These are phyloP conservation scores for Vigna hirtella DNA, from an alignment of 306 rosid genomes.

Conservation along the genomic window DNA sequence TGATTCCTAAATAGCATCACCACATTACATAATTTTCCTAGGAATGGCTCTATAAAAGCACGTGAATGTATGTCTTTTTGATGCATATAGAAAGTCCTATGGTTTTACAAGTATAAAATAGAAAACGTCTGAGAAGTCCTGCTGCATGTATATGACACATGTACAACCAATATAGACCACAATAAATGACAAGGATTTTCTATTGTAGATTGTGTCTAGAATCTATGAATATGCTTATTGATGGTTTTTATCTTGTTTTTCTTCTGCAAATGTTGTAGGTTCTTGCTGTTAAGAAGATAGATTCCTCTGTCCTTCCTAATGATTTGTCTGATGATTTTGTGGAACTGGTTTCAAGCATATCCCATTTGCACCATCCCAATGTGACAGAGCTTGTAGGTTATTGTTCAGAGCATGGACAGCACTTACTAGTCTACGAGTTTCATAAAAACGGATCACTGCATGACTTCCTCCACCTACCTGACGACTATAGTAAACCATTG, in stretches of 20 bases:
- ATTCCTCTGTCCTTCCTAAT: conserved; percentile 73
- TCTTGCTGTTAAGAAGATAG: conserved; percentile 94
- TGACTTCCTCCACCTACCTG: conserved; percentile 88
- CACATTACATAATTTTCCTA: conserved; percentile 1
- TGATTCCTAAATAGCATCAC: conserved; percentile 17
- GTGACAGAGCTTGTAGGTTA: conserved; percentile 93
- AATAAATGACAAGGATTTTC: conserved; percentile 10
- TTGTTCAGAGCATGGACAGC: conserved; percentile 96
- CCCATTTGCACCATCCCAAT: conserved; percentile 86
- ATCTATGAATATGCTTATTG: conserved; percentile 18
- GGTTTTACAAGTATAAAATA: not conserved
- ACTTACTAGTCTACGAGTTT: conserved; percentile 85
- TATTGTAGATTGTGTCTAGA: conserved; percentile 9
- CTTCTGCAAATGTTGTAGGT: conserved; percentile 61
- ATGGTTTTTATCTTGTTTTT: conserved; percentile 38
- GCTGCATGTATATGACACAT: not conserved
- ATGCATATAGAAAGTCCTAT: not conserved
- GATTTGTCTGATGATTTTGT: conserved; percentile 67
- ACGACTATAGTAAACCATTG: conserved; percentile 86
- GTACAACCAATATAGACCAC: not conserved
- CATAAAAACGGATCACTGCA: conserved; percentile 88
- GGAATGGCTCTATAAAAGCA: not conserved
- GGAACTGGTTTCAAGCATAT: conserved; percentile 74
- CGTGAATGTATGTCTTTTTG: not conserved
- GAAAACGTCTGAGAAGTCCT: conserved; percentile 12